A percentile compares a stretch with the other conserved stretches of the same genome.
phyloP scores from a whole-genome alignment of 2,329 filamentous ascomycete genomes.

The Decorospora gaudefroyi region DNA sequence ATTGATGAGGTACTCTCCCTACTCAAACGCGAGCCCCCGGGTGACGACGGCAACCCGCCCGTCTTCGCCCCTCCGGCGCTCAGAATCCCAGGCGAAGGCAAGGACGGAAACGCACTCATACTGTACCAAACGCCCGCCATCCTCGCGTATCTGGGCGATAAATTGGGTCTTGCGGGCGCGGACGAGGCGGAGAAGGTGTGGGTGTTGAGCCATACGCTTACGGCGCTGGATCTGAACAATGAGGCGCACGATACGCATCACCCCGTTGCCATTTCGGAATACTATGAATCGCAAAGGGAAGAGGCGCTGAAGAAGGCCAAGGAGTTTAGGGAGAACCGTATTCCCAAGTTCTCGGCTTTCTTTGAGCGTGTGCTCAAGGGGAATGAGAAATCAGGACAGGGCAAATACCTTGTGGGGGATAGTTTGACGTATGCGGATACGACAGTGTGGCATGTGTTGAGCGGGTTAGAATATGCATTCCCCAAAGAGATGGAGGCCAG shows the following conservation, averaged over 20 bases:
- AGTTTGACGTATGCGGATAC: constrained; percentile 72
- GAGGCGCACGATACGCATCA: constrained; percentile 79
- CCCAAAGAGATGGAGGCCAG: constrained; percentile 66
- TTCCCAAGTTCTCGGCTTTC: constrained; percentile 74
- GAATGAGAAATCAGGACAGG: constrained; percentile 61
- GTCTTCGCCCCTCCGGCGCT: constrained; percentile 70
- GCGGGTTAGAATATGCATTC: constrained; percentile 66
- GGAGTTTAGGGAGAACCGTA: constrained; percentile 63
- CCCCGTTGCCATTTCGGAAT: constrained; percentile 62
- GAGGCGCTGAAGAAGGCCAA: constrained; percentile 63
- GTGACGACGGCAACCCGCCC: constrained; percentile 65
- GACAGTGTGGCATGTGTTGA: constrained; percentile 70
- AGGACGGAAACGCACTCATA: constrained; percentile 60
- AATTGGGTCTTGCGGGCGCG: constrained; percentile 60
- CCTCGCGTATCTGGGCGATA: constrained; percentile 68
- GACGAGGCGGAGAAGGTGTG: constrained; percentile 58
- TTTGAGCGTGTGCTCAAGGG: constrained; percentile 68
- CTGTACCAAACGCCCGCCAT: constrained; percentile 75
- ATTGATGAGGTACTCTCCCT: constrained; percentile 57
- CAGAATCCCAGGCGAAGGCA: constrained; percentile 53
- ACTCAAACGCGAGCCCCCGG: constrained; percentile 50
- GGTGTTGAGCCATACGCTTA: constrained; percentile 67
- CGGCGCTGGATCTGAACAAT: constrained; percentile 71
- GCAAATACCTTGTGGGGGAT: constrained; percentile 67
- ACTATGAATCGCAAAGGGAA: constrained; percentile 76